A percentile compares a stretch with the other conserved stretches of the same genome.
Conservation (phyloP, 2,329 filamentous ascomycete species). For the Cylindrodendrum hubeiense region DNA sequence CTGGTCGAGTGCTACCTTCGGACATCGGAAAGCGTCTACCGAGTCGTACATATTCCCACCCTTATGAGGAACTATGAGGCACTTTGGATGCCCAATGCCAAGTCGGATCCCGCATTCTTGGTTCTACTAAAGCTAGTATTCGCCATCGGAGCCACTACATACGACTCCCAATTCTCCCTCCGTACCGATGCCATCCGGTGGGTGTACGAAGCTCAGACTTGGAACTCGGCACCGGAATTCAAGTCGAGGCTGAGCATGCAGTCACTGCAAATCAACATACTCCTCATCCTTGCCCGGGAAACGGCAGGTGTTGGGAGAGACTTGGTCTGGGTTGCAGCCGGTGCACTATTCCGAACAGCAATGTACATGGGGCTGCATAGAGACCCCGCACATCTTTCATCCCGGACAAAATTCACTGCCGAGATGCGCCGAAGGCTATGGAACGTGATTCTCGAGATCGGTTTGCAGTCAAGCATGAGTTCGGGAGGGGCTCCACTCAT, state of each 20-base stretch:
- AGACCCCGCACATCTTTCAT: conserved; percentile 57
- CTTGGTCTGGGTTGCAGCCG: conserved; percentile 61
- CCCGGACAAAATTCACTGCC: conserved; percentile 49
- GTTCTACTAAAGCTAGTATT: conserved; percentile 70
- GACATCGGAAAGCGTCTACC: conserved; percentile 60
- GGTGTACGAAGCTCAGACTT: conserved; percentile 69
- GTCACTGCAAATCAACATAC: conserved; percentile 61
- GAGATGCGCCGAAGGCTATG: conserved; percentile 66
- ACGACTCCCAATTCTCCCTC: conserved; percentile 64
- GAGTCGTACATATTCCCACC: conserved; percentile 64
- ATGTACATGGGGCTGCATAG: conserved; percentile 65
- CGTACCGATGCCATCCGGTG: conserved; percentile 64
- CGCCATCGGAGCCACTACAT: conserved; percentile 65
- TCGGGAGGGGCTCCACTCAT: conserved; percentile 62
- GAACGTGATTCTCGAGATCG: conserved; percentile 65
- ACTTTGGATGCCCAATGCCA: conserved; percentile 55
- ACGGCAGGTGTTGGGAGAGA: conserved; percentile 54
- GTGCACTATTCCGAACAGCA: conserved; percentile 58
- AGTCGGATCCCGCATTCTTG: conserved; percentile 59
- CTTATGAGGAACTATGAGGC: conserved; percentile 63
- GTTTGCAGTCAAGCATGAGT: conserved; percentile 58
- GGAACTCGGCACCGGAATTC: conserved; percentile 64
- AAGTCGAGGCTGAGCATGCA: conserved; percentile 64
- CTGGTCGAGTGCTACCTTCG: conserved; percentile 63
- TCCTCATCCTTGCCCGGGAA: conserved; percentile 59